These are phyloP conservation scores for Amauroascus verrucosus DNA, from an alignment of 2,329 filamentous ascomycete species.

Conservation along the genomic window DNA sequence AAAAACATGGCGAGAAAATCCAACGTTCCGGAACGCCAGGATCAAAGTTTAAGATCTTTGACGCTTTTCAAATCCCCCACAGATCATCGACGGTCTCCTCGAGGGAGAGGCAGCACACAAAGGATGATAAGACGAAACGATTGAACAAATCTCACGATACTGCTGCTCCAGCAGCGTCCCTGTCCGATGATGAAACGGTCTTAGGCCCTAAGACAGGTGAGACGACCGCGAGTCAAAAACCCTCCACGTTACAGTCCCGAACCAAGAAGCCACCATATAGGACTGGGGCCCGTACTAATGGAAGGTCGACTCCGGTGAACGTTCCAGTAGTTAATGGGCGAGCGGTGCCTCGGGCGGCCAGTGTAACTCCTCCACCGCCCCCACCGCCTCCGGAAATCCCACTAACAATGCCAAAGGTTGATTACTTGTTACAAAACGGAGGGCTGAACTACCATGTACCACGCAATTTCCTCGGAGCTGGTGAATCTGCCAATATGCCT, in stretches of 20 bases:
- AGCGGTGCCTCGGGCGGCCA: slow-evolving; percentile 1
- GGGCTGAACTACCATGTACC: slow-evolving; percentile 63
- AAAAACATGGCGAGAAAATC: slow-evolving; percentile 28
- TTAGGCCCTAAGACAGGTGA: slow-evolving; percentile 30
- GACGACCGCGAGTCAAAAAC: slow-evolving; percentile 34
- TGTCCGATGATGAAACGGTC: slow-evolving; percentile 23
- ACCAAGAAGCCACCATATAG: slow-evolving; percentile 1
- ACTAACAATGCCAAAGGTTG: slow-evolving; percentile 67
- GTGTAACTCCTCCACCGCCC: slow-evolving; percentile 50
- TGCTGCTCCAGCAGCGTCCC: slow-evolving; percentile 22
- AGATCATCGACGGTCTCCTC: slow-evolving; percentile 29
- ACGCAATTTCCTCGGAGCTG: slow-evolving; percentile 53
- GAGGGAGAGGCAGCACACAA: slow-evolving; percentile 23
- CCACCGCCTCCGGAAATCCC: slow-evolving; percentile 59
- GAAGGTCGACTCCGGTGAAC: not conserved
- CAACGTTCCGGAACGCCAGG: slow-evolving; percentile 29
- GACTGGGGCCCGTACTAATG: not conserved
- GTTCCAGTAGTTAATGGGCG: not conserved
- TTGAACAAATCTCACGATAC: slow-evolving; percentile 20
- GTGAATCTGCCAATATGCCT: slow-evolving; percentile 47
- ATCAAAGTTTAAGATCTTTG: slow-evolving; percentile 29
- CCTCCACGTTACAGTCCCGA: slow-evolving; percentile 9
- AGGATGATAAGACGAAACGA: slow-evolving; percentile 20
- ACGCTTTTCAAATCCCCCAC: slow-evolving; percentile 27
- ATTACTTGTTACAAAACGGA: slow-evolving; percentile 84